These are phyloP conservation scores for Podosphaera leucotricha DNA, from an alignment of 2,329 filamentous ascomycete genomes.

Conservation along the genomic window DNA sequence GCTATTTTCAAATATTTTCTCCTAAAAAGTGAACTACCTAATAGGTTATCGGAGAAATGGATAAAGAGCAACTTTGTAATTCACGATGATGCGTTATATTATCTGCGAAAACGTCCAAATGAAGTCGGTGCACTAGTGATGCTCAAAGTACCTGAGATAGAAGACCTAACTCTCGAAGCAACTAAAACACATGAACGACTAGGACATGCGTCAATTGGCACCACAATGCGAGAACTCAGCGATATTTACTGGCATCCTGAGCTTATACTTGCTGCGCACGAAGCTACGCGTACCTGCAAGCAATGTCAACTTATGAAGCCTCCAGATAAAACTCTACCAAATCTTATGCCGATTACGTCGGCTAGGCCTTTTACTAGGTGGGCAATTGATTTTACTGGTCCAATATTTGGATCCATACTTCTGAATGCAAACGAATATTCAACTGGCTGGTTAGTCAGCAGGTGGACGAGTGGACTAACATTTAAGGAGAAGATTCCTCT, in stretches of 20 bases:
- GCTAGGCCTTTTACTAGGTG: neutral
- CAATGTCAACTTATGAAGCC: neutral
- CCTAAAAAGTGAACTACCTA: neutral
- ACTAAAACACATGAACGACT: neutral
- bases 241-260: slow-evolving; percentile 1
- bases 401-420: neutral
- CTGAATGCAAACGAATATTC: neutral
- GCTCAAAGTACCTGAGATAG: slow-evolving; percentile 1
- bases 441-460: neutral
- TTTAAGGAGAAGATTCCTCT: neutral
- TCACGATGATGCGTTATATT: neutral
- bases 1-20: neutral
- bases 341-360: neutral
- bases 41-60: neutral
- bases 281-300: neutral
- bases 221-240: neutral
- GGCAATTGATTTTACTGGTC: slow-evolving; percentile 1
- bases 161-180: slow-evolving; percentile 1
- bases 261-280: neutral
- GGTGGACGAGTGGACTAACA: slow-evolving; percentile 1
- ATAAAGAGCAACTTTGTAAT: slow-evolving; percentile 1
- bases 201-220: neutral
- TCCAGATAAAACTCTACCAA: neutral
- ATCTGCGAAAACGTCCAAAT: slow-evolving; percentile 1
- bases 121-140: neutral